phyloP scores from a whole-genome alignment of 2,329 filamentous ascomycete species.

The Colletotrichum orchidophilum region DNA sequence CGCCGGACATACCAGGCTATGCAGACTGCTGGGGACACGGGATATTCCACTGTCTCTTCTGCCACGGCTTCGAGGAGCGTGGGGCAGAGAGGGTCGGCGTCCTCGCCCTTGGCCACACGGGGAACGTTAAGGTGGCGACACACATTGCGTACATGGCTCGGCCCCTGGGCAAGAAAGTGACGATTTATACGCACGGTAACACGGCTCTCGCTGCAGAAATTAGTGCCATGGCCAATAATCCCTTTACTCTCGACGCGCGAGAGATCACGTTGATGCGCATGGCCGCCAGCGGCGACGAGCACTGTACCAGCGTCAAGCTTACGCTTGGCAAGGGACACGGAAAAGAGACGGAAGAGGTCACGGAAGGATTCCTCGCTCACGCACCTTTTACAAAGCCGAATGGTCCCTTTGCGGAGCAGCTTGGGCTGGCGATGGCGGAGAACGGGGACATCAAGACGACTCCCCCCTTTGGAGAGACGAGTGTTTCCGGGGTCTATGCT shows the following conservation, averaged over 20 bases:
- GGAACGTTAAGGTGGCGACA: slow-evolving; percentile 42
- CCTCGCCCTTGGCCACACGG: slow-evolving; percentile 51
- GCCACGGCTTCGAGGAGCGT: slow-evolving; percentile 67
- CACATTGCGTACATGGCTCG: slow-evolving; percentile 55
- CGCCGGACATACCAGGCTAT: slow-evolving; percentile 63
- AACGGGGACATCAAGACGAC: slow-evolving; percentile 54
- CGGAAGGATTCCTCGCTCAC: slow-evolving; percentile 52
- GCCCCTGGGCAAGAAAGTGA: slow-evolving; percentile 53
- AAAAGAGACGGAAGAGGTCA: slow-evolving; percentile 47
- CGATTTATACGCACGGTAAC: slow-evolving; percentile 61
- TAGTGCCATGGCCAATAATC: slow-evolving; percentile 41
- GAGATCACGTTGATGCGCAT: slow-evolving; percentile 43
- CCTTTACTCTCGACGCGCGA: slow-evolving; percentile 49
- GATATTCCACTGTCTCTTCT: slow-evolving; percentile 69
- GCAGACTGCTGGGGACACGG: slow-evolving; percentile 62
- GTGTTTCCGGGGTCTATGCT: slow-evolving; percentile 60
- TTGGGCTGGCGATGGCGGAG: slow-evolving; percentile 52
- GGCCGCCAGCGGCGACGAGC: slow-evolving; percentile 3
- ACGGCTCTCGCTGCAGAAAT: slow-evolving; percentile 43
- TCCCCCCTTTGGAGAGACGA: slow-evolving; percentile 59
- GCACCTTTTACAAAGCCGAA: slow-evolving; percentile 49
- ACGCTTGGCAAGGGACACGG: slow-evolving; percentile 39
- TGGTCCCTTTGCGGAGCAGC: slow-evolving; percentile 52
- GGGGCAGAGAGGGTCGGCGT: slow-evolving; percentile 56
- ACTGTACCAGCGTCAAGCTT: slow-evolving; percentile 43